These are phyloP conservation scores for Clausena lansium DNA, from an alignment of 345 rosid species.

Conservation along the genomic window DNA sequence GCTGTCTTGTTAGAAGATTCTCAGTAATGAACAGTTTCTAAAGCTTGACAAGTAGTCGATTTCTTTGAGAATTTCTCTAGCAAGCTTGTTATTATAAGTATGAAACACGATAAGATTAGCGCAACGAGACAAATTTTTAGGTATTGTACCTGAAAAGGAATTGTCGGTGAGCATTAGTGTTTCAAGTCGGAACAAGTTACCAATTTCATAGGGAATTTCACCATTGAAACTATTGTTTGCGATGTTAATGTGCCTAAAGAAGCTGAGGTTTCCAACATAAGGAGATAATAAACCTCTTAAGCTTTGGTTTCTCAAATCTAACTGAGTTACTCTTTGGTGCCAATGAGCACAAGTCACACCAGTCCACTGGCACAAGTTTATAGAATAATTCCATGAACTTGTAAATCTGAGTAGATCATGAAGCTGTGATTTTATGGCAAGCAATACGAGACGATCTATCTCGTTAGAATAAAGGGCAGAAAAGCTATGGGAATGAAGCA, in stretches of 20 bases:
- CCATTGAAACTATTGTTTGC: neutral
- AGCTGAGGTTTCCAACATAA: neutral
- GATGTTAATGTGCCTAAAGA: constrained; percentile 1
- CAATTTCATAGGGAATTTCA: constrained; percentile 14
- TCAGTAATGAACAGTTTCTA: neutral
- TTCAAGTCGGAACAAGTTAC: constrained; percentile 6
- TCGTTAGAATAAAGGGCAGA: no score
- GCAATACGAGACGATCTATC: no score
- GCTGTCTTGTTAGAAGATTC: neutral
- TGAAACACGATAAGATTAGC: neutral
- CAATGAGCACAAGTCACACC: neutral
- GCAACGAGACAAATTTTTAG: constrained; percentile 13
- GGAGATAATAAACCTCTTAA: neutral
- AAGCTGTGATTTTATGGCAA: no score
- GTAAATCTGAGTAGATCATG: no score
- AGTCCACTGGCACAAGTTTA: no score
- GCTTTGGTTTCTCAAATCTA: neutral
- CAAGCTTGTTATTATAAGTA: fast-evolving
- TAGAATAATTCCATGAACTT: no score
- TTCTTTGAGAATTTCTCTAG: constrained; percentile 4
- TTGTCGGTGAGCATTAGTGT: neutral
- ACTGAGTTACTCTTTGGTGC: neutral
- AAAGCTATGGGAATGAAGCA: no score
- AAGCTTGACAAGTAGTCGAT: constrained; percentile 3
- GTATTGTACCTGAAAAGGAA: constrained; percentile 1